A percentile compares a stretch with the other conserved stretches of the same genome.
Evolutionary conservation across 208 protist genomes (phyloP).

Genomic region (Leishmania gerbilli): DNA sequence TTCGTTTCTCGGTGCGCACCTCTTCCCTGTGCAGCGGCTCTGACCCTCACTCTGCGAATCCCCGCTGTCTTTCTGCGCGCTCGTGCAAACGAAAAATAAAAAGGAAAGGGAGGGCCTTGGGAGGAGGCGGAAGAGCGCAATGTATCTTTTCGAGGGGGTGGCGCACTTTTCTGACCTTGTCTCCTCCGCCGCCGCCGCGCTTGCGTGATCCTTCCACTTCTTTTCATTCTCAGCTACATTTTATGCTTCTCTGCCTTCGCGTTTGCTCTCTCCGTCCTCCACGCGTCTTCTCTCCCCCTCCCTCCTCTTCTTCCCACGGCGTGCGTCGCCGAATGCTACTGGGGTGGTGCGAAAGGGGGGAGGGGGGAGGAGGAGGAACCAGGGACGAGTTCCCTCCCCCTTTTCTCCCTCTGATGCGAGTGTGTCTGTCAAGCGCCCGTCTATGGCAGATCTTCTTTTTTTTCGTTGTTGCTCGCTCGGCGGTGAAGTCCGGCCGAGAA

Average conservation of each 20-base stretch:
- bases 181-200: background rate
- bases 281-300: background rate
- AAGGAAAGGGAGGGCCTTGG: background rate
- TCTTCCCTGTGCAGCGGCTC: background rate
- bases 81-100: background rate
- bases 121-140: too few species aligned
- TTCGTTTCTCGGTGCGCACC: background rate
- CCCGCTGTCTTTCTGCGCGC: background rate
- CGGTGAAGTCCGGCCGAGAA: background rate
- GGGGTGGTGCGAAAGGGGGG: background rate
- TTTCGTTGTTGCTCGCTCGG: too few species aligned
- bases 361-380: background rate
- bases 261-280: background rate
- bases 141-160: background rate
- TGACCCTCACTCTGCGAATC: background rate
- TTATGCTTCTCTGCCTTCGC: background rate
- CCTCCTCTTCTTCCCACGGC: too few species aligned
- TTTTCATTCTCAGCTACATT: background rate
- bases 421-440: background rate
- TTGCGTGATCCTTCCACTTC: background rate
- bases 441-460: background rate
- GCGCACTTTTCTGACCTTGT: background rate
- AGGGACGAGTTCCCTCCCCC: background rate
- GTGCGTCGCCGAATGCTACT: background rate
- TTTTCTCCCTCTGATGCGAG: background rate